Percentiles rank a stretch among this genome's conserved stretches.
Conservation (phyloP, 2,329 filamentous ascomycete genomes). For the Apiospora pterosperma region DNA sequence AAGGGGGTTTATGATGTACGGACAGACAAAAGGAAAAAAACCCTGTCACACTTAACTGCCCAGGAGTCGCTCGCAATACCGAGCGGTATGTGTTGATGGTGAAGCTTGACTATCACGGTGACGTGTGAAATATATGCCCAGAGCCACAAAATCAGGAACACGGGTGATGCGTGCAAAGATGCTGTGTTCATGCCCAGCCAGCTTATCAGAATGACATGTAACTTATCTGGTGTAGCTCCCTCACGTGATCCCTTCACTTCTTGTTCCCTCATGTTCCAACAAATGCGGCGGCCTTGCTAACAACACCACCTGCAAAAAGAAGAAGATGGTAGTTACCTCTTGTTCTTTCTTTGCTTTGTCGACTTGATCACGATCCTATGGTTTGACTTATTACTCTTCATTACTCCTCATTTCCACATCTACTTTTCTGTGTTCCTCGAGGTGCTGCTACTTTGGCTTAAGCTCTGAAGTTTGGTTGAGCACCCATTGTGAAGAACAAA, state of each 20-base stretch:
- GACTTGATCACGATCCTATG: not conserved
- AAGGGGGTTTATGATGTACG: not conserved
- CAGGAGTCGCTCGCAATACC: not conserved
- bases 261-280: not conserved
- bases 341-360: not conserved
- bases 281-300: not conserved
- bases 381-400: not conserved
- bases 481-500: not conserved
- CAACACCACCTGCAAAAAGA: not conserved
- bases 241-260: not conserved
- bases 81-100: not conserved
- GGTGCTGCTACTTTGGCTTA: not conserved
- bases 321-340: not conserved
- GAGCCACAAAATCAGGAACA: not conserved
- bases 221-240: not conserved
- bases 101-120: not conserved
- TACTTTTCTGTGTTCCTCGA: not conserved
- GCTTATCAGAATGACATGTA: not conserved
- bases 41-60: not conserved
- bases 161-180: not conserved
- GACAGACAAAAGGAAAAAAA: constrained; percentile 3
- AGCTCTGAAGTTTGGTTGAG: not conserved
- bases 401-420: not conserved
- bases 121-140: not conserved
- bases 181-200: not conserved